Evolutionary conservation across 441 rosid species (phyloP).

Genomic region (Viola pubescens): DNA sequence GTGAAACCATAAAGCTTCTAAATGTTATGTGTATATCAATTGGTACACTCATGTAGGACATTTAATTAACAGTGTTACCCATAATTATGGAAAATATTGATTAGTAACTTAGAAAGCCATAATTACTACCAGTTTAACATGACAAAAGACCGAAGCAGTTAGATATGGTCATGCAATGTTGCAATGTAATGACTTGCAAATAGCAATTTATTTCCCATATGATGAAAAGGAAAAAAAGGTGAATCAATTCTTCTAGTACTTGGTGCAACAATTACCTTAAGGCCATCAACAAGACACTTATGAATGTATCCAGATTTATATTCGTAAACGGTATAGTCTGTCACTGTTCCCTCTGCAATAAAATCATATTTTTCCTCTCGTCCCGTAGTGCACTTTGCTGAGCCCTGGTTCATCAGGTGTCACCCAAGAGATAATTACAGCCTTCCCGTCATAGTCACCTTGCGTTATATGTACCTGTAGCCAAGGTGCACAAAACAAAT

Average conservation of each 20-base stretch:
- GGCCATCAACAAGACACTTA: conserved; percentile 66
- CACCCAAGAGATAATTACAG: conserved; percentile 87
- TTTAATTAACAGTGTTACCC: background rate
- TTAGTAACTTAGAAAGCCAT: background rate
- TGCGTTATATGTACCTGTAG: conserved; percentile 85
- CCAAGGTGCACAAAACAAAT: background rate
- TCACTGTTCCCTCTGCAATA: conserved; percentile 50
- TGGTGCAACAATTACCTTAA: conserved; percentile 49
- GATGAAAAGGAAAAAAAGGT: conserved; percentile 3
- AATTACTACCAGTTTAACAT: background rate
- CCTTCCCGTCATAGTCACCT: conserved; percentile 90
- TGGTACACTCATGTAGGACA: background rate
- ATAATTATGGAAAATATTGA: background rate
- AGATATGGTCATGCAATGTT: background rate
- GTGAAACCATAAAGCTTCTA: background rate
- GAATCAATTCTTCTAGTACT: conserved; percentile 2
- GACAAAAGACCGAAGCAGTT: background rate
- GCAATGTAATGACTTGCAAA: background rate
- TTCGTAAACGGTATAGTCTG: conserved; percentile 66
- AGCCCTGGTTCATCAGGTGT: conserved; percentile 68
- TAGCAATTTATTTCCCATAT: background rate
- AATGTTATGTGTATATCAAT: background rate
- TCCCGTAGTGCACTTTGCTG: conserved; percentile 57
- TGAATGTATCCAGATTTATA: conserved; percentile 89
- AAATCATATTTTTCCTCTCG: conserved; percentile 36